A percentile compares a stretch with the other conserved stretches of the same genome.
These are phyloP conservation scores for Acacia pycnantha DNA, from an alignment of 331 rosid genomes.

Conservation along the genomic window DNA sequence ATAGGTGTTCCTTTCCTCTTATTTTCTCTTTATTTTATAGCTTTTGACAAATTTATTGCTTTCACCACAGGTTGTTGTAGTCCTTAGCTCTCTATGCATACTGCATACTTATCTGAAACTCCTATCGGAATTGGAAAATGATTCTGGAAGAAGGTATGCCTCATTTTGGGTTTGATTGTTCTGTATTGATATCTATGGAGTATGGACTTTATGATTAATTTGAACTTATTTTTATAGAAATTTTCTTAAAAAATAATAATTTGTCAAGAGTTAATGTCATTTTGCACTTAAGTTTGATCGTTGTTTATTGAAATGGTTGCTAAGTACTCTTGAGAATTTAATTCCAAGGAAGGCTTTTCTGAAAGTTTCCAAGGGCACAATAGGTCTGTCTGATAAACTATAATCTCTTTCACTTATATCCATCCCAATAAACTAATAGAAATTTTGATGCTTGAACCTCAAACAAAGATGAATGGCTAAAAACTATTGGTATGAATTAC, in stretches of 20 bases:
- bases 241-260: neutral
- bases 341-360: neutral
- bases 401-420: neutral
- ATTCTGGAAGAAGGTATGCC: no score
- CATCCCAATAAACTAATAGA: neutral
- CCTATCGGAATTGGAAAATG: no score
- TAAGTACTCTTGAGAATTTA: neutral
- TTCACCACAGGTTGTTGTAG: no score
- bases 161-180: no score
- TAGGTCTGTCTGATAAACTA: neutral
- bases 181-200: neutral
- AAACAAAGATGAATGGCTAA: neutral
- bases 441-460: neutral
- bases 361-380: neutral
- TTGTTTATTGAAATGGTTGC: neutral
- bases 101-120: no score
- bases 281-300: neutral
- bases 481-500: neutral
- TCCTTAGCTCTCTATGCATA: no score
- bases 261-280: neutral
- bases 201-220: neutral
- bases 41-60: no score
- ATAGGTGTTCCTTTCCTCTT: no score
- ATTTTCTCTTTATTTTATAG: no score
- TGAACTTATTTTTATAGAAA: neutral